Base-by-base conservation (phyloP, 164 flowering plant species). In the Paratinospora sagittata region DNA sequence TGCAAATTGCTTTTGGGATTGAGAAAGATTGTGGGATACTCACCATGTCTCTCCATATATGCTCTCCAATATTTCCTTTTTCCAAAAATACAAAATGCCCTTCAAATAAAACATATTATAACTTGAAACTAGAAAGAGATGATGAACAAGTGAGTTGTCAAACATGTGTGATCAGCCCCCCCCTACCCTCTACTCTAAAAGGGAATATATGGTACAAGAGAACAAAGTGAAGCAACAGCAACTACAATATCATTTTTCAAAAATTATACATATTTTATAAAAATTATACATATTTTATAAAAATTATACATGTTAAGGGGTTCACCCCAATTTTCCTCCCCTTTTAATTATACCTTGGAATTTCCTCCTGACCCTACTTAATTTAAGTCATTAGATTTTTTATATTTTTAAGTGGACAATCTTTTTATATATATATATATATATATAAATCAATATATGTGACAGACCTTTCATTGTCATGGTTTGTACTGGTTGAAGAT, bases 21-120 rank as follows among this genome's bases (percentile, higher is more conserved):
- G 58, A 52, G n/a, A n/a, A n/a, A n/a, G 58, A 52, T 52, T 52
- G 58, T 52, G 58, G 58, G 58, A 52, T 52, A 16, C 58, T 52
- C 58, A 52, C 58, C 58, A 52, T 52, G 58, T n/a, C 58, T 21
- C 58, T 52, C 58, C 58, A 52, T 52, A n/a, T n/a, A n/a, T n/a
- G n/a, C n/a, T 1, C 43, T 39, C 43, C 43, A 1, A n/a, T n/a
- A n/a, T n/a, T 11, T 52, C 58, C 58, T 16, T n/a, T n/a, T 52
- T 52, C 19, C 21, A 52, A 13, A 19, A 52, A 52, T 8, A 52
- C 58, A 52, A 52, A 21, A 52, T 52, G 19, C 58, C 58, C 58
- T 14, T 21, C 58, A n/a, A n/a, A 16, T 52, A 16, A 52, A n/a
- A 52, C 16, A 17, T n/a, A n/a, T n/a, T n/a, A n/a, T n/a, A 10